Evolutionary conservation across 768 basidiomycete genomes (phyloP), one percentile per base, ranked within the genome.

Genomic region (Pisolithus orientalis): DNA sequence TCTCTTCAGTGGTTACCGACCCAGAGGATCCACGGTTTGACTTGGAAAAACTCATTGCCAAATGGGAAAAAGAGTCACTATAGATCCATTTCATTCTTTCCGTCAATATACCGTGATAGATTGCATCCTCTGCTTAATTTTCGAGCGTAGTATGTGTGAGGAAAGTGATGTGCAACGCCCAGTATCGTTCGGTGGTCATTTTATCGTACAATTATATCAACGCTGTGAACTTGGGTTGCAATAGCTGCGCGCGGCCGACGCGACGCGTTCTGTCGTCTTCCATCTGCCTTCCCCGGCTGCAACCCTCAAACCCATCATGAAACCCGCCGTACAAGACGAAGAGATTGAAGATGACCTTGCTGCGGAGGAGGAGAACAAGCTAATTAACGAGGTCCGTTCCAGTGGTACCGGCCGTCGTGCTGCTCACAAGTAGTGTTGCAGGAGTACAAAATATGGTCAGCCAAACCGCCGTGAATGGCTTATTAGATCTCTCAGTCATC

Each of bases 21-120:
- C 90, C 94, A 39, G 95, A 97, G 61, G 85, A 97, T 71, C 92
- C 95, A 49, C 83, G 81, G 58, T 99, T 97, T 72, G 94, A 97
- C 77, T 77, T 97, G 67, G 95, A 98, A 78, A 92, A 92, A 71
- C 72, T 96, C 54, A 63, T 90, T 66, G 76, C 78, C 42, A 81
- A 83, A 65, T 84, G 83, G 79, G 89, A 90, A 71, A 82, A 77
- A 65, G 82, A 81, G 60, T 79, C 74, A 64, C 72, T 74, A 77
- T 84, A 73, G 75, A 67, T 66, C 53, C 62, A 16, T 42, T 37
- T 51, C 47, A 16, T 53, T 50, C 44, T 31, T 57, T 49, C 50
- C 59, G 49, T 54, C 55, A 54, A 60, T 67, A 64, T 57, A 63
- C 58, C 63, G 59, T 57, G 60, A 54, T 65, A 63, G 61, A 65